Conservation (phyloP, 2,329 filamentous ascomycete genomes). For the Verticillium tricorpus region DNA sequence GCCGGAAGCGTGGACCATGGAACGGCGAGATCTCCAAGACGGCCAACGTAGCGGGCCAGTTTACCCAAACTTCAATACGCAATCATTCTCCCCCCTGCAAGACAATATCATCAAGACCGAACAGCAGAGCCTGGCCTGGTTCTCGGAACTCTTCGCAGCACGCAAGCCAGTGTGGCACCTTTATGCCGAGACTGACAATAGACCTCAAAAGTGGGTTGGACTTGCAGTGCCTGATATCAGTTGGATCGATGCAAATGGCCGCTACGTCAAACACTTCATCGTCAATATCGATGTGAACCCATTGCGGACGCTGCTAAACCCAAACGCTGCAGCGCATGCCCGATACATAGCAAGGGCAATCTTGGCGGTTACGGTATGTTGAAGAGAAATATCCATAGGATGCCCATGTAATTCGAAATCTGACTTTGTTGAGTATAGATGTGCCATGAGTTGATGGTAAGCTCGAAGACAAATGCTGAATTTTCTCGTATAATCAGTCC, state of each 20-base stretch:
- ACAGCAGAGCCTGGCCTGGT: background rate
- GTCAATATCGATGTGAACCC: background rate
- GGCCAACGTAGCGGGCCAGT: background rate
- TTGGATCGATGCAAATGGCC: background rate
- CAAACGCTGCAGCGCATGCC: background rate
- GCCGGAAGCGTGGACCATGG: background rate
- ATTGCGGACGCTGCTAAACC: constrained; percentile 1
- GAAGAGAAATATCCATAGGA: background rate
- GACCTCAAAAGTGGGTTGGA: background rate
- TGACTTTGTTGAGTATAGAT: background rate
- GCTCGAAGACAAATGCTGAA: background rate
- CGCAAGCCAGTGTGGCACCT: background rate
- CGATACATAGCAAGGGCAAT: background rate
- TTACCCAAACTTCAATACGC: background rate
- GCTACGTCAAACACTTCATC: background rate
- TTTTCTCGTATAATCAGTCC: background rate
- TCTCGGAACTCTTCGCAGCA: background rate
- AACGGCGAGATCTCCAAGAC: background rate
- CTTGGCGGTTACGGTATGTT: background rate
- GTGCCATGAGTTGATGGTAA: constrained; percentile 1
- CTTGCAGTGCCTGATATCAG: background rate
- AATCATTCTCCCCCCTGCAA: background rate
- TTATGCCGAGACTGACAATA: background rate
- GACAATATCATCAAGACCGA: background rate
- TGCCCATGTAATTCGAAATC: background rate